These are phyloP conservation scores for Nothophaeocryptopus gaeumannii DNA, from an alignment of 2,329 filamentous ascomycete genomes.

Conservation along the genomic window DNA sequence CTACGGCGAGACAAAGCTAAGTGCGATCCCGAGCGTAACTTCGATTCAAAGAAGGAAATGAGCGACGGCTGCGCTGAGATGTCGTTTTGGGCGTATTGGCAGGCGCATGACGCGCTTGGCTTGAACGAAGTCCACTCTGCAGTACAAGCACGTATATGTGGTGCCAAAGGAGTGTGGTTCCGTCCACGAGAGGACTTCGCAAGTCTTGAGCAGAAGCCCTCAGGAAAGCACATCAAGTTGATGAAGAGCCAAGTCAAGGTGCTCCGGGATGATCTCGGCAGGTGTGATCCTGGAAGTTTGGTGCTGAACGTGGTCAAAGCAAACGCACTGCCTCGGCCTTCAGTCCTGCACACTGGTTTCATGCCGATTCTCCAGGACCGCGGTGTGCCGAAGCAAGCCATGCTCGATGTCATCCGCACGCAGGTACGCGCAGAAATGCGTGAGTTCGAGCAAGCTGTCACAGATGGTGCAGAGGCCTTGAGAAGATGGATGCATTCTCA, in stretches of 20 bases:
- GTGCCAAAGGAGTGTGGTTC: constrained; percentile 75
- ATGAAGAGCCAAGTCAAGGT: constrained; percentile 66
- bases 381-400: constrained; percentile 45
- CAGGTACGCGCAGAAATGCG: constrained; percentile 55
- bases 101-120: constrained; percentile 52
- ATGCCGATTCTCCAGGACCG: constrained; percentile 65
- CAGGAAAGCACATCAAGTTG: constrained; percentile 50
- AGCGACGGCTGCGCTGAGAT: constrained; percentile 61
- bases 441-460: constrained; percentile 43
- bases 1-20: constrained; percentile 4
- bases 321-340: constrained; percentile 49
- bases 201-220: constrained; percentile 3
- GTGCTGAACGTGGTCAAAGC: constrained; percentile 60
- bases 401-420: constrained; percentile 51
- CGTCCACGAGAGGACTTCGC: constrained; percentile 4
- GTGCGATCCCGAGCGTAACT: neutral
- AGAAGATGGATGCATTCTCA: constrained; percentile 46
- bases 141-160: constrained; percentile 68
- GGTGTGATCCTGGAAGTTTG: constrained; percentile 39
- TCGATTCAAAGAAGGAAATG: constrained; percentile 37
- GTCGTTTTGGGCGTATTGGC: constrained; percentile 57
- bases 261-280: constrained; percentile 8
- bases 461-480: neutral
- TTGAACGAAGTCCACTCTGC: constrained; percentile 58
- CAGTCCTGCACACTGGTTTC: constrained; percentile 64